Evolutionary conservation across 305 asterid species (phyloP), one percentile per base, ranked within the genome.

Genomic region (Lippia alba): DNA sequence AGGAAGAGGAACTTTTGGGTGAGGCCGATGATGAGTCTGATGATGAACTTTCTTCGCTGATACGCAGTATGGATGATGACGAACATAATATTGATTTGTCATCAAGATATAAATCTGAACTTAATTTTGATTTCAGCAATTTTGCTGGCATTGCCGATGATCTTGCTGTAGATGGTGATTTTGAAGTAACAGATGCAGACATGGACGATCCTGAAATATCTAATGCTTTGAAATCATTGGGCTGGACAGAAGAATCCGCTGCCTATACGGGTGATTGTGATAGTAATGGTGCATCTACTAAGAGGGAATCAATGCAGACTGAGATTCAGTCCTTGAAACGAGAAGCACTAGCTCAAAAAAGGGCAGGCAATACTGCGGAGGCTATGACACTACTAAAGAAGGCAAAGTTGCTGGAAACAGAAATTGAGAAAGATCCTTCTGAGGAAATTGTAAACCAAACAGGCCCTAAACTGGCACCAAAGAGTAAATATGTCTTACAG

Each of bases 1-100:
- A 95, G 84, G 98, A 95, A 75, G 93, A 90, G 73, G 99, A 92
- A 73, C 87, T 95, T 61, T 72, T 95, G 86, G 97, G 94, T 40
- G 96, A 75, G 46, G 79, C 78, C n/a, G 97, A 94, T 58, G 99
- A 92, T 34, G 55, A 49, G 18, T 90, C 97, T 49, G 98, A 92
- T 71, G 98, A 92, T 74, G 99, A 95, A 71, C 87, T 92, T 56
- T 86, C 96, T 39, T 73, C 84, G 3, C 80, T 95, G 71, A 68
- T 90, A 10, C 96, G 83, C 17, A 83, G 89, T 66, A 78, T 92
- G 80, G 89, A 88, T 58, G 69, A 74, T 65, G 94, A 80, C 64
- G 94, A 83, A 64, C 73, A 70, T 56, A 86, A 80, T 56, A 79
- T 82, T 24, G 30, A 24, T 24, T 24, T 24, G 3, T 24, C 30